Percentiles rank a stretch among this genome's conserved stretches.
Conservation (phyloP, 2,329 filamentous ascomycete genomes). For the Bipolaris victoriae region DNA sequence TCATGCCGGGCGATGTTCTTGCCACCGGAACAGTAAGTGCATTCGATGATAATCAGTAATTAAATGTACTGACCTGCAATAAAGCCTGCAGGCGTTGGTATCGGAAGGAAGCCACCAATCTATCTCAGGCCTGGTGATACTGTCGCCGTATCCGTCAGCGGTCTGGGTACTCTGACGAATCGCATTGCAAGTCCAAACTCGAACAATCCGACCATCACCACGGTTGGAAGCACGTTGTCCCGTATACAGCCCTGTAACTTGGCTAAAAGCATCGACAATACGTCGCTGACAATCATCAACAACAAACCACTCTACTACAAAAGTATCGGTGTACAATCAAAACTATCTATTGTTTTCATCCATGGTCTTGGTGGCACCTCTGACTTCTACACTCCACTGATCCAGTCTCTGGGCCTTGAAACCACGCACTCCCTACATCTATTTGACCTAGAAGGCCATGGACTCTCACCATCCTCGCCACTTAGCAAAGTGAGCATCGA, state of each 20-base stretch:
- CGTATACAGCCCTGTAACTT: background rate
- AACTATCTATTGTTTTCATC: conserved; percentile 56
- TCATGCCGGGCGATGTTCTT: conserved; percentile 55
- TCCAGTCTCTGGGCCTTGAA: conserved; percentile 44
- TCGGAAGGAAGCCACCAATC: conserved; percentile 48
- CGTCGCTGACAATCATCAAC: background rate
- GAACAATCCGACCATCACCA: background rate
- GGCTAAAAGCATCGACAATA: background rate
- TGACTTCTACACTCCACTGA: conserved; percentile 56
- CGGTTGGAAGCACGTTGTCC: background rate
- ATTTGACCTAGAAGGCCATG: conserved; percentile 64
- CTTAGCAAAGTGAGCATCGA: conserved; percentile 53
- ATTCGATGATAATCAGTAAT: no score
- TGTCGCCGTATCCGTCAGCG: conserved; percentile 32
- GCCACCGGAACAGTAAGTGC: conserved; percentile 60
- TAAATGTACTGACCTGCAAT: no score
- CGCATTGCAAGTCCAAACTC: background rate
- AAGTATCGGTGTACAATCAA: conserved; percentile 6
- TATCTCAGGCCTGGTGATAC: conserved; percentile 38
- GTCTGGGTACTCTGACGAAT: conserved; percentile 3
- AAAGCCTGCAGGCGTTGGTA: conserved; percentile 48
- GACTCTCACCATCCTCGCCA: conserved; percentile 59
- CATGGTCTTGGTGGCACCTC: conserved; percentile 61
- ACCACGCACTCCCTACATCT: conserved; percentile 50
- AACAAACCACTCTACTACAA: background rate